Evolutionary conservation across 345 rosid genomes (phyloP).

Genomic region (Excoecaria cochinchinensis): DNA sequence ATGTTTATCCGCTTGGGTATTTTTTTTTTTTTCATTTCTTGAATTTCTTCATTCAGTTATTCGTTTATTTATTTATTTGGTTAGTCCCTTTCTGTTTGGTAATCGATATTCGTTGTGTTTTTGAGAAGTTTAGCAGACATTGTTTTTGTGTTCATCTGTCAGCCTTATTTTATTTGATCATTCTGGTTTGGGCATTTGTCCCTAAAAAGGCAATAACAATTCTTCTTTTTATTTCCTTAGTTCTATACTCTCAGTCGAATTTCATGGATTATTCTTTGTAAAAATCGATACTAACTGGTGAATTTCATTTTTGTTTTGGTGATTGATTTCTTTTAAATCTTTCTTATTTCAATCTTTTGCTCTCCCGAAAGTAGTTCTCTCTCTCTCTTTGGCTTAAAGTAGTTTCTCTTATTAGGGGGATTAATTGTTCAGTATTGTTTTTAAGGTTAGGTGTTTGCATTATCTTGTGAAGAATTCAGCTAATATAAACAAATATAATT

Average conservation of each 20-base stretch:
- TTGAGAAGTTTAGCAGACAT: neutral
- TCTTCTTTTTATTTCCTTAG: too few relatives aligned
- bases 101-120: neutral
- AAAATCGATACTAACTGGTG: neutral
- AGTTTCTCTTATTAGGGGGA: neutral
- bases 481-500: neutral
- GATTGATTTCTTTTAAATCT: too few relatives aligned
- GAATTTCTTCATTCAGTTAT: neutral
- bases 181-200: neutral
- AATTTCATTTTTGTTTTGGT: neutral
- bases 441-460: neutral
- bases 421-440: neutral
- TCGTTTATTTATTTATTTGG: neutral
- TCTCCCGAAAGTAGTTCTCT: neutral
- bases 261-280: neutral
- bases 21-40: neutral
- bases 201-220: too few relatives aligned
- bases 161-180: neutral
- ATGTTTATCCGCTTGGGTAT: slow-evolving; percentile 93
- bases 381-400: neutral
- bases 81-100: neutral
- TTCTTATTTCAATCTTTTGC: neutral
- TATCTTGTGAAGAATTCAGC: neutral
- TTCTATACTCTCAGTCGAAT: neutral
- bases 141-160: neutral